A percentile compares a stretch with the other conserved stretches of the same genome.
phyloP scores from a whole-genome alignment of 2,329 filamentous ascomycete species.

The Rhinocladiella similis region DNA sequence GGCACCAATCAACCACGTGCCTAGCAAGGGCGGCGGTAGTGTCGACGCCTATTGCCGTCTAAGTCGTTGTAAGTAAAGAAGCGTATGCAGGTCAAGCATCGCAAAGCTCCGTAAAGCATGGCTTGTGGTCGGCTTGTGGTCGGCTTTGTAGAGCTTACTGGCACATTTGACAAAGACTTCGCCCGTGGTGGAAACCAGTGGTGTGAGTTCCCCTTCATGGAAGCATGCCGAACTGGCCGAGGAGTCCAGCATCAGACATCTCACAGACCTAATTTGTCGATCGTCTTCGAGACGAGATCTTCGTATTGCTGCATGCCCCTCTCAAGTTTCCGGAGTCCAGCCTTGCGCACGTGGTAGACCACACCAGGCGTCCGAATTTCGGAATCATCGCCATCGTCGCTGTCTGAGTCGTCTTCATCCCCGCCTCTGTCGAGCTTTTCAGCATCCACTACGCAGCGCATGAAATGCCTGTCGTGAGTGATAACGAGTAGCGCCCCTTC shows the following conservation, averaged over 20 bases:
- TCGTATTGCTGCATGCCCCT: conserved; percentile 68
- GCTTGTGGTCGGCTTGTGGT: not conserved
- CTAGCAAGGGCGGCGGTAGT: not conserved
- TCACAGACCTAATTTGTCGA: conserved; percentile 44
- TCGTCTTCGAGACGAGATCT: conserved; percentile 60
- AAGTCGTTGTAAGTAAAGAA: no score
- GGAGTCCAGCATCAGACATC: not conserved
- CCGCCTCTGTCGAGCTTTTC: conserved; percentile 43
- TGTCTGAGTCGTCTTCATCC: conserved; percentile 36
- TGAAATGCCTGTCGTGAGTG: conserved; percentile 80
- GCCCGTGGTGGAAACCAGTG: no score
- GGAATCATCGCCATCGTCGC: conserved; percentile 43
- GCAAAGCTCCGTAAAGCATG: not conserved
- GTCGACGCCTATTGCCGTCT: not conserved
- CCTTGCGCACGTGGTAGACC: conserved; percentile 61
- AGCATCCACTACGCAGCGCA: conserved; percentile 71
- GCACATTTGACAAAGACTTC: not conserved
- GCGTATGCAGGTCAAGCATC: not conserved
- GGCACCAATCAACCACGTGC: not conserved
- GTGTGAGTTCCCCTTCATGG: not conserved
- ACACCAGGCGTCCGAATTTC: conserved; percentile 47
- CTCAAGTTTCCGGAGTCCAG: conserved; percentile 54
- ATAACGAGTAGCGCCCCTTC: conserved; percentile 75
- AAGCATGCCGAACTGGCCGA: not conserved
- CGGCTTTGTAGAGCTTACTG: not conserved